A percentile compares a stretch with the other conserved stretches of the same genome.
phyloP scores from a whole-genome alignment of 1,284 basidiomycete species.

The Rhizoctonia solani region DNA sequence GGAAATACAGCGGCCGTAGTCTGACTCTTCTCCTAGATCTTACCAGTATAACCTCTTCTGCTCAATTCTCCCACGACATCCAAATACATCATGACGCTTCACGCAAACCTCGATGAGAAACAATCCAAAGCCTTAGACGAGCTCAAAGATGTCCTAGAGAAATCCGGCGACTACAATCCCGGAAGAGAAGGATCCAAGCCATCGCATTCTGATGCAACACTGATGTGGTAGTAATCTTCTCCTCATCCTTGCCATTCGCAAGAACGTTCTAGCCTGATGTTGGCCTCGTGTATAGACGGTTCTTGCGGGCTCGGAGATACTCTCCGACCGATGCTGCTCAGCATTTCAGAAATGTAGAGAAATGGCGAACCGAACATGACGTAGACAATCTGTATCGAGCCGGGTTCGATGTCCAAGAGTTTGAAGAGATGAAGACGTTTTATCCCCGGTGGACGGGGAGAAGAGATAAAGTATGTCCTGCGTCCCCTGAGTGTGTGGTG shows the following conservation, averaged over 20 bases:
- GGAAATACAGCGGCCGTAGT: not conserved
- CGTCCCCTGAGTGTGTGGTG: not conserved
- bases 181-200: constrained; percentile 46
- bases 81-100: not conserved
- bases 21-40: too few relatives aligned
- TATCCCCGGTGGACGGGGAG: constrained; percentile 81
- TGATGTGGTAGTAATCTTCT: constrained; percentile 53
- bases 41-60: too few relatives aligned
- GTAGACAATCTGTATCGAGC: constrained; percentile 62
- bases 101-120: constrained; percentile 14
- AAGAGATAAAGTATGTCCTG: constrained; percentile 61
- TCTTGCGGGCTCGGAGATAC: constrained; percentile 71
- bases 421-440: constrained; percentile 62
- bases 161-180: constrained; percentile 50
- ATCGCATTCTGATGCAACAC: constrained; percentile 66
- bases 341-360: constrained; percentile 66
- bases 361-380: constrained; percentile 64
- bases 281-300: too few relatives aligned
- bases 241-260: not conserved
- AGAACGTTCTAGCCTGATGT: constrained; percentile 13
- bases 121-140: constrained; percentile 14
- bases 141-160: constrained; percentile 4
- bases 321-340: constrained; percentile 64
- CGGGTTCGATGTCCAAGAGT: constrained; percentile 60
- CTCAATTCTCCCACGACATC: constrained; percentile 11